Base-by-base conservation (phyloP, 805 yeast species). In the Monosporozyma unispora region DNA sequence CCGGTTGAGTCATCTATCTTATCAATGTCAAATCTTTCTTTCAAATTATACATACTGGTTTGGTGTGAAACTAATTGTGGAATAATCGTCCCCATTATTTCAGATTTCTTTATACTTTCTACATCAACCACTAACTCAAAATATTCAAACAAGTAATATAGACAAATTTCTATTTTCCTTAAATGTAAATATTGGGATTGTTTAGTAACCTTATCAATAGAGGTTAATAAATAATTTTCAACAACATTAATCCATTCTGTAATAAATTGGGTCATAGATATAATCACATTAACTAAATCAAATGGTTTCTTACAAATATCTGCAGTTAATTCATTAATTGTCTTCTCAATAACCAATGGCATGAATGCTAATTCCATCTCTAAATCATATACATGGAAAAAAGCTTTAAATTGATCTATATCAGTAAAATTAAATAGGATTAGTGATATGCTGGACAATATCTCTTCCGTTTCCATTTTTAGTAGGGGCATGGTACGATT, bases 301-400 rank as follows among this genome's bases (percentile, higher is more conserved):
- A 18, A 46, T 14, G 40, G 19, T 18, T 5, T 22, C 4, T 21
- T 11, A 11, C 22, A 25, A 8, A 14, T 23, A 21, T 27, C 38
- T n/a, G 29, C 33, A 23, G 50, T 46, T 25, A 56, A 33, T 45
- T 54, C 56, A 35, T 48, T 33, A 18, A 62, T 48, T 3, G 58
- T 52, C 10, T 50, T 53, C 37, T 63, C 64, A 11, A 61, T 60
- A 7, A 63, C 22, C 22, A 57, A 33, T 12, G 66, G 63, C 42
- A 63, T 45, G 27, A 54, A 55, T 19, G 50, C 54, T 12, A 56
- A 38, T 23, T 59, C 59, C 19, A 49, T 47, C 11, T 51, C 37
- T 14, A 54, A 18, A 23, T 51, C 49, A 14, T 47, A 49, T 9
- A 53, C 48, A 10, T 49, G 38, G 28, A 63, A 60, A 37, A 63